Evolutionary conservation across 805 yeast genomes (phyloP).

Genomic region (Candida nanaspora): DNA sequence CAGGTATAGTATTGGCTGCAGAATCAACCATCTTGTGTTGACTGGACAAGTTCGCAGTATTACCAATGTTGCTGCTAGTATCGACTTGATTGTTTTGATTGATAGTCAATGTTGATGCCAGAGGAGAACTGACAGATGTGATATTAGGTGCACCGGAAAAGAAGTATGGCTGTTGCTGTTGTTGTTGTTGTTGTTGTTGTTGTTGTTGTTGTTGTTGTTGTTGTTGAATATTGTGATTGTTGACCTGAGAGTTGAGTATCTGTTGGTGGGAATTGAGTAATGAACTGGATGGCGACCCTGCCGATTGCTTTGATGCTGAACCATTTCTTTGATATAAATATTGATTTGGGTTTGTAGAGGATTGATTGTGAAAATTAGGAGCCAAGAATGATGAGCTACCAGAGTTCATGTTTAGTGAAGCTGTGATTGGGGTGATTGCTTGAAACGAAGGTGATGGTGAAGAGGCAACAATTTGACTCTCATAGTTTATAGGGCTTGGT

Average conservation of each 20-base stretch:
- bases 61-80: too few relatives aligned
- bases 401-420: not conserved
- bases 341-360: not conserved
- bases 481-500: conserved; percentile 6
- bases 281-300: not conserved
- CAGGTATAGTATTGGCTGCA: conserved; percentile 12
- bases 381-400: not conserved
- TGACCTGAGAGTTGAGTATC: not conserved
- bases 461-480: not conserved
- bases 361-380: too few relatives aligned
- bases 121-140: not conserved
- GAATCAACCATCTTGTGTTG: too few relatives aligned
- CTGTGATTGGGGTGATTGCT: not conserved
- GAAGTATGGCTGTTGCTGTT: not conserved
- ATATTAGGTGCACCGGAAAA: not conserved
- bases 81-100: too few relatives aligned
- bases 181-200: not conserved
- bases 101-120: not conserved
- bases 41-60: too few relatives aligned
- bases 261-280: not conserved
- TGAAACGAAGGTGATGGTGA: conserved; percentile 5
- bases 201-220: not conserved
- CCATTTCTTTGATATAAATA: conserved; percentile 1
- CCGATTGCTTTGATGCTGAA: not conserved
- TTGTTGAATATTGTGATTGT: not conserved